These are phyloP conservation scores for Hyphopichia fennica DNA, from an alignment of 1,139 yeast species.

Conservation along the genomic window DNA sequence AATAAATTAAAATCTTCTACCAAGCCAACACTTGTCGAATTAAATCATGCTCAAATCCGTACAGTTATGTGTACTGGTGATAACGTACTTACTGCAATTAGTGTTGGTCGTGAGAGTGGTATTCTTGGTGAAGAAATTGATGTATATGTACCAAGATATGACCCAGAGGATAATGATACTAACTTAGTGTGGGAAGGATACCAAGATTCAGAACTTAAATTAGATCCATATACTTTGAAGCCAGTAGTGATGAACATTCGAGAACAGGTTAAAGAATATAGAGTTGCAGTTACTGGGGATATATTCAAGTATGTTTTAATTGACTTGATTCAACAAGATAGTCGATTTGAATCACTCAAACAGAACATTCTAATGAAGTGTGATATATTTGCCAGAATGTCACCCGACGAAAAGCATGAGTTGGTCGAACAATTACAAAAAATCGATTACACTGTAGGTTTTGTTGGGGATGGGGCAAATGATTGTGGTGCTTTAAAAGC, in stretches of 20 bases:
- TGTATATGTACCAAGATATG: slow-evolving; percentile 72
- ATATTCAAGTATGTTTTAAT: slow-evolving; percentile 76
- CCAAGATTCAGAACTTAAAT: slow-evolving; percentile 46
- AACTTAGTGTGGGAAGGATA: slow-evolving; percentile 64
- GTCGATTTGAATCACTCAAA: slow-evolving; percentile 2
- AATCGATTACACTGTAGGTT: slow-evolving; percentile 89
- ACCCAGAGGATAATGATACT: slow-evolving; percentile 30
- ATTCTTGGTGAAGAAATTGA: slow-evolving; percentile 47
- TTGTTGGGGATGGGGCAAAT: slow-evolving; percentile 97
- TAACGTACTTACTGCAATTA: slow-evolving; percentile 87
- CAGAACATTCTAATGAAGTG: slow-evolving; percentile 61
- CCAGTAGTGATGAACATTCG: slow-evolving; percentile 28
- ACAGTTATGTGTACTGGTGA: slow-evolving; percentile 98
- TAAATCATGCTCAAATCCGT: slow-evolving; percentile 67
- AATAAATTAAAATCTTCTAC: slow-evolving; percentile 80
- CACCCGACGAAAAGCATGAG: slow-evolving; percentile 98
- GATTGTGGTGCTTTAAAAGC: slow-evolving; percentile 98
- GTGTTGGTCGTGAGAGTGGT: slow-evolving; percentile 86
- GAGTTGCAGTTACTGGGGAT: slow-evolving; percentile 89
- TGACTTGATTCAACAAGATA: slow-evolving; percentile 46
- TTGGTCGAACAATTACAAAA: slow-evolving; percentile 82
- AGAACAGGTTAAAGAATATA: slow-evolving; percentile 38
- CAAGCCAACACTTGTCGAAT: slow-evolving; percentile 54
- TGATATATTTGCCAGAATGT: slow-evolving; percentile 91
- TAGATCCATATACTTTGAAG: slow-evolving; percentile 64